Evolutionary conservation across 1,284 basidiomycete species (phyloP), one percentile per base, ranked within the genome.

Genomic region (Acaromyces ingoldii): DNA sequence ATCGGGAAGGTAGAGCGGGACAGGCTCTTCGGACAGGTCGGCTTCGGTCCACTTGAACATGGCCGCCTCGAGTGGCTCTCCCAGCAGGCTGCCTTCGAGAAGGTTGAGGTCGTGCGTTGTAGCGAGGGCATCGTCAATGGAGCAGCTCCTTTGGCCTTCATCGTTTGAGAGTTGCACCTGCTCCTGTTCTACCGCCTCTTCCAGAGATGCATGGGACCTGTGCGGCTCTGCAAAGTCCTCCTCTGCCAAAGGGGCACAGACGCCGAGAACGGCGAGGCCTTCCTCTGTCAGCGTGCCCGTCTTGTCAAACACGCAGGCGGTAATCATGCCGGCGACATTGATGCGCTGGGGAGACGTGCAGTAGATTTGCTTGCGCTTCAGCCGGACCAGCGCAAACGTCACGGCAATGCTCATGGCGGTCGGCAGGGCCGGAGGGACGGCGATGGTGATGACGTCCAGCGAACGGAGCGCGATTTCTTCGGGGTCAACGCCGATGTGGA

Each of bases 41-140:
- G 55, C 39, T 2, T 37, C 45, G 0, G 60, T 57, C 55, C 53
- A 64, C 11, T 48, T 49, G 19, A 64, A 46, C 62, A 64, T 64
- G 44, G 54, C 56, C 46, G 57, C 56, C 45, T 64, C 62, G 25
- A 64, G 42, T 11, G 62, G 62, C 11, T 64, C 62, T 1, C 62
- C 62, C 17, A 64, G 52, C 6, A 53, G 36, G 34, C 56, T 41
- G 0, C 61, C 62, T 11, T 60, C 53, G 4, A 64, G 21, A 19
- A 60, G 13, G 22, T 57, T 63, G 6, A 64, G 41, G 36, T 60
- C 60, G 38, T 64, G 62, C 10, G 57, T 46, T 1, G 50, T 53
- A 3, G 54, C 57, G 39, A 64, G 36, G 0, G 53, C 60, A 26
- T 60, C 60, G n/a, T 40, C 31, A 19, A 60, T 17, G 17, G 17